These are phyloP conservation scores for Calonectria ilicicola DNA, from an alignment of 2,329 filamentous ascomycete species.

Conservation along the genomic window DNA sequence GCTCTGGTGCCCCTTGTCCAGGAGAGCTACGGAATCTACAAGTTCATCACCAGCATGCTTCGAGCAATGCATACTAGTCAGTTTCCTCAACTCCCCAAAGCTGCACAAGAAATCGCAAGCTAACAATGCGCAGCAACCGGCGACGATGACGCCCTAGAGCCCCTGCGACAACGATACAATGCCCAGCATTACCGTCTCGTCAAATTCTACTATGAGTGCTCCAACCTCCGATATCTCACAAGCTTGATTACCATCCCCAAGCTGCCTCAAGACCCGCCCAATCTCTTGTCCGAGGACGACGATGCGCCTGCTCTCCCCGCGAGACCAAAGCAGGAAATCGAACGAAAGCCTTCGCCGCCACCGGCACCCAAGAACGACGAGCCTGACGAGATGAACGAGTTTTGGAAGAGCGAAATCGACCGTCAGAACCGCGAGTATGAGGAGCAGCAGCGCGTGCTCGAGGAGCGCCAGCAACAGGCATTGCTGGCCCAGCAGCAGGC, in stretches of 20 bases:
- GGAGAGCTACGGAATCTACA: conserved; percentile 99
- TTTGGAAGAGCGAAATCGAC: conserved; percentile 95
- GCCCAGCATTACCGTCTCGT: conserved; percentile 96
- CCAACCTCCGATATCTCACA: conserved; percentile 95
- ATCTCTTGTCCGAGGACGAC: conserved; percentile 86
- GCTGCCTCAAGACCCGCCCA: conserved; percentile 93
- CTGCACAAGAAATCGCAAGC: not conserved
- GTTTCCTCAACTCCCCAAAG: conserved; percentile 44
- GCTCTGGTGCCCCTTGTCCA: conserved; percentile 93
- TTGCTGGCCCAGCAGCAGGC: conserved; percentile 85
- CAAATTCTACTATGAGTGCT: conserved; percentile 99
- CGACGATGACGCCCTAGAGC: conserved; percentile 91
- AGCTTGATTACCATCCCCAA: conserved; percentile 97
- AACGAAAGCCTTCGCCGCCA: conserved; percentile 75
- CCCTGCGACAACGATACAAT: conserved; percentile 88
- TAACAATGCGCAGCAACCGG: conserved; percentile 74
- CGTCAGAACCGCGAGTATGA: conserved; percentile 95
- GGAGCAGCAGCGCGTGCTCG: conserved; percentile 89
- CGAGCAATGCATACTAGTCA: conserved; percentile 95
- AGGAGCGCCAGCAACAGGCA: conserved; percentile 87
- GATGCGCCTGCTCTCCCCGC: conserved; percentile 85
- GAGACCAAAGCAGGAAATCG: conserved; percentile 81
- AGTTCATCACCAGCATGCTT: conserved; percentile 99
- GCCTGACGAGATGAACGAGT: conserved; percentile 95
- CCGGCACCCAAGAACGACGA: conserved; percentile 78